Conservation (phyloP, 176 grass and related monocot species). For the Oryza rufipogon region DNA sequence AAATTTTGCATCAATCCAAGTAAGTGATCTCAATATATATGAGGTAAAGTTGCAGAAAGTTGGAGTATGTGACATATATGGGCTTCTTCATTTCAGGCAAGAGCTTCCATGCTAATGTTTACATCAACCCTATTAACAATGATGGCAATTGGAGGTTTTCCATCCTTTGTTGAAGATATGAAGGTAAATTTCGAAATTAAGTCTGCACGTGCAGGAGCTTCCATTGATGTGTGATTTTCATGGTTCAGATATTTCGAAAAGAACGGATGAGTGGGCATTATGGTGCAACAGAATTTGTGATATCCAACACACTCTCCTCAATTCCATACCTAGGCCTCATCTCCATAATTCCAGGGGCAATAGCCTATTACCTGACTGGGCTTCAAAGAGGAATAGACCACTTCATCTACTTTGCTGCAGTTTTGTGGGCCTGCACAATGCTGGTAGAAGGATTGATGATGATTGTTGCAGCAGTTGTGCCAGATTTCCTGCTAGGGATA, state of each 20-base stretch:
- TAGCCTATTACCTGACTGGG: conserved; percentile 54
- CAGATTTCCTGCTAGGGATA: conserved; percentile 53
- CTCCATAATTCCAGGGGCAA: conserved; percentile 45
- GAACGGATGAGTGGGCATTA: conserved; percentile 61
- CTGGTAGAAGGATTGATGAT: conserved; percentile 60
- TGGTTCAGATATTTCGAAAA: conserved; percentile 53
- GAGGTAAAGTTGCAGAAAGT: neutral
- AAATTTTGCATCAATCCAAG: conserved; percentile 57
- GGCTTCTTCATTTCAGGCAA: conserved; percentile 30
- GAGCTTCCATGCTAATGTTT: conserved; percentile 68
- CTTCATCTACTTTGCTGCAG: conserved; percentile 44
- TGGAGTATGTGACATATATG: neutral
- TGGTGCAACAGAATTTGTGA: conserved; percentile 43
- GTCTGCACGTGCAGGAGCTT: too few relatives aligned
- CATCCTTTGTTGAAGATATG: conserved; percentile 76
- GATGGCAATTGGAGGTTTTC: conserved; percentile 66
- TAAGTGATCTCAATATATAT: conserved; percentile 17
- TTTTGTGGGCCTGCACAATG: conserved; percentile 52
- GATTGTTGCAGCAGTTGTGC: conserved; percentile 57
- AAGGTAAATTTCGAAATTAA: conserved; percentile 43
- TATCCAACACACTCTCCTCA: conserved; percentile 50
- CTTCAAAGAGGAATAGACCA: conserved; percentile 38
- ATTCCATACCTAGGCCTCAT: conserved; percentile 53
- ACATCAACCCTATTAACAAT: conserved; percentile 53
- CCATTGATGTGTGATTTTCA: neutral